phyloP scores from a whole-genome alignment of 352 stramenopile genomes.

The Globisporangium acanthophoron region DNA sequence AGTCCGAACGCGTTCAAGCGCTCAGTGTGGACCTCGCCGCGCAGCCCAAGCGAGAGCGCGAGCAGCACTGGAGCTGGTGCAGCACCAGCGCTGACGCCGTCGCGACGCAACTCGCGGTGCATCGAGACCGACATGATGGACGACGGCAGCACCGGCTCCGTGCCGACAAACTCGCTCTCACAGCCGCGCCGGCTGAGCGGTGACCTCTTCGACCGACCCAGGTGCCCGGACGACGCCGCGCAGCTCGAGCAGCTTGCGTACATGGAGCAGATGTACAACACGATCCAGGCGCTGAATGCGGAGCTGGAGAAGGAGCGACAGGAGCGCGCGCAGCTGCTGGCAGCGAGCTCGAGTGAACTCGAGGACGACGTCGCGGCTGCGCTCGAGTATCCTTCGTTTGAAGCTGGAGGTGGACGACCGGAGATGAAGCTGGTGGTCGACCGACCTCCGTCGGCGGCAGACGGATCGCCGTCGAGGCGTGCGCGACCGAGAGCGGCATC shows the following conservation, averaged over 20 bases:
- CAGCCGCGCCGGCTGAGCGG: conserved; percentile 8
- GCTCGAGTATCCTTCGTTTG: conserved; percentile 20
- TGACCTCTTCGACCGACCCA: conserved; percentile 5
- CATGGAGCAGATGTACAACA: conserved; percentile 72
- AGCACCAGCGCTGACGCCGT: not conserved
- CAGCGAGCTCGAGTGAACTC: conserved; percentile 7
- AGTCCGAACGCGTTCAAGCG: conserved; percentile 31
- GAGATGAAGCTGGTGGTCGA: not conserved
- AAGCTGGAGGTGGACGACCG: conserved; percentile 5
- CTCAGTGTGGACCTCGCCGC: conserved; percentile 42
- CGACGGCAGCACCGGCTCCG: not conserved
- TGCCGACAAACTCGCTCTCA: not conserved
- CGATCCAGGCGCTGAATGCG: conserved; percentile 40
- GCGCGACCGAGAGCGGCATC: conserved; percentile 11
- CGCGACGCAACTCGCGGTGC: not conserved
- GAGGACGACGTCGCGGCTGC: conserved; percentile 14
- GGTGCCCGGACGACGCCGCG: conserved; percentile 8
- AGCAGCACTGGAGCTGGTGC: not conserved
- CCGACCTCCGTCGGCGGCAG: not conserved
- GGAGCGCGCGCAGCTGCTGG: conserved; percentile 14
- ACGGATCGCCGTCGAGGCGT: not conserved
- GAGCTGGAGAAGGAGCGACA: conserved; percentile 43
- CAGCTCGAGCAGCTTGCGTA: conserved; percentile 45
- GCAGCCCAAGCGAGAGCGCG: conserved; percentile 5
- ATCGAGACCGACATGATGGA: conserved; percentile 1